These are phyloP conservation scores for Myxozyma vanderwaltii DNA, from an alignment of 805 yeast species.

Conservation along the genomic window DNA sequence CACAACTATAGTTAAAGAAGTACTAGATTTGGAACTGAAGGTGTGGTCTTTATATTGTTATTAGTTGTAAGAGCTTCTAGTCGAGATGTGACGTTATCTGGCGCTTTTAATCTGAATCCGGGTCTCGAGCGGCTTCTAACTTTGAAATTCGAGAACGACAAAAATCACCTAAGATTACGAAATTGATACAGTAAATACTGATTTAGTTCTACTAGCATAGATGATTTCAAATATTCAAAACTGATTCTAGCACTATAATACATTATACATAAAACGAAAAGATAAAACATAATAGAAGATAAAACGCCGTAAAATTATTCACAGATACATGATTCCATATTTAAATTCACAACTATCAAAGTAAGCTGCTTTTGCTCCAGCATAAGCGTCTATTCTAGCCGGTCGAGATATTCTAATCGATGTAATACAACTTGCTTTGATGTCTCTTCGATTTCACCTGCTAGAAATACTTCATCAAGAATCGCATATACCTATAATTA, in stretches of 20 bases:
- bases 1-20: no score
- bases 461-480: constrained; percentile 82
- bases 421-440: constrained; percentile 68
- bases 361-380: no score
- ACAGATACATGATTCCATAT: no score
- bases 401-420: constrained; percentile 65
- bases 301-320: background rate
- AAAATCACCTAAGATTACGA: no score
- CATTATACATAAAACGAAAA: background rate
- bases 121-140: constrained; percentile 8
- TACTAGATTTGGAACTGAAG: no score
- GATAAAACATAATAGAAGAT: background rate
- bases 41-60: no score
- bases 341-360: no score
- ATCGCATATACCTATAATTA: constrained; percentile 60
- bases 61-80: background rate
- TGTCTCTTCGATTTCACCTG: constrained; percentile 89
- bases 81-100: constrained; percentile 6
- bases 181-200: background rate
- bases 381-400: no score
- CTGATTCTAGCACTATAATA: background rate
- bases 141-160: background rate
- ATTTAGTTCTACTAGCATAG: no score
- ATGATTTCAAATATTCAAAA: background rate
- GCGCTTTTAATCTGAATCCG: background rate